A percentile compares a stretch with the other conserved stretches of the same genome.
Conservation (phyloP, 2,329 filamentous ascomycete species). For the Ceratocystis albifundus region DNA sequence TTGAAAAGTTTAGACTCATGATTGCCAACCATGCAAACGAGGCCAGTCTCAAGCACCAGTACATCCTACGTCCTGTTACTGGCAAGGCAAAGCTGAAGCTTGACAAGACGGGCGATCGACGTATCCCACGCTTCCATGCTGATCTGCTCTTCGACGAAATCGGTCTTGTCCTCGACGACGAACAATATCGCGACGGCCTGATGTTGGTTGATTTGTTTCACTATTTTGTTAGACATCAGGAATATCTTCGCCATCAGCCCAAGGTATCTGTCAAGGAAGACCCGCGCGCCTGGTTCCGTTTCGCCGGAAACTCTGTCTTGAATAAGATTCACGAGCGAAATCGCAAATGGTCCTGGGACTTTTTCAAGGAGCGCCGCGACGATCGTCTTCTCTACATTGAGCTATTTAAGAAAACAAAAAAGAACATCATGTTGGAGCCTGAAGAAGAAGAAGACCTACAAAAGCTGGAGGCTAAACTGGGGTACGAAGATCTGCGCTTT, state of each 20-base stretch:
- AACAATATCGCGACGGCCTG: slow-evolving; percentile 90
- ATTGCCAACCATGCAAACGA: slow-evolving; percentile 40
- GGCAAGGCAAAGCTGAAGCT: slow-evolving; percentile 90
- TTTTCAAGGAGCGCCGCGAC: slow-evolving; percentile 84
- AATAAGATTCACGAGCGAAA: slow-evolving; percentile 93
- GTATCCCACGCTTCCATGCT: slow-evolving; percentile 77
- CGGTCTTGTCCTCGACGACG: slow-evolving; percentile 90
- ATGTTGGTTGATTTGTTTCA: slow-evolving; percentile 99
- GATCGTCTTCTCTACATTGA: slow-evolving; percentile 81
- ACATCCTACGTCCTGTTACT: slow-evolving; percentile 89
- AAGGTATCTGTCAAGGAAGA: slow-evolving; percentile 78
- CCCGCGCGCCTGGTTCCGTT: slow-evolving; percentile 81
- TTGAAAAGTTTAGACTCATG: slow-evolving; percentile 64
- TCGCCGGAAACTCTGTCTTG: slow-evolving; percentile 79
- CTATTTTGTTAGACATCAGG: slow-evolving; percentile 93
- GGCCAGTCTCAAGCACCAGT: slow-evolving; percentile 54
- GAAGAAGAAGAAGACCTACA: slow-evolving; percentile 63
- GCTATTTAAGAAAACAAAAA: slow-evolving; percentile 88
- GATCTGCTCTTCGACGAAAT: slow-evolving; percentile 92
- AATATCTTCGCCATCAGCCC: slow-evolving; percentile 87
- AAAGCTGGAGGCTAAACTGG: slow-evolving; percentile 71
- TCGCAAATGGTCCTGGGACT: slow-evolving; percentile 88
- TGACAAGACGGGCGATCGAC: slow-evolving; percentile 75
- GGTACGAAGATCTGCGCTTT: slow-evolving; percentile 91
- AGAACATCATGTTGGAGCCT: slow-evolving; percentile 54